These are phyloP conservation scores for Monilinia vaccinii-corymbosi DNA, from an alignment of 2,329 filamentous ascomycete species.

Conservation along the genomic window DNA sequence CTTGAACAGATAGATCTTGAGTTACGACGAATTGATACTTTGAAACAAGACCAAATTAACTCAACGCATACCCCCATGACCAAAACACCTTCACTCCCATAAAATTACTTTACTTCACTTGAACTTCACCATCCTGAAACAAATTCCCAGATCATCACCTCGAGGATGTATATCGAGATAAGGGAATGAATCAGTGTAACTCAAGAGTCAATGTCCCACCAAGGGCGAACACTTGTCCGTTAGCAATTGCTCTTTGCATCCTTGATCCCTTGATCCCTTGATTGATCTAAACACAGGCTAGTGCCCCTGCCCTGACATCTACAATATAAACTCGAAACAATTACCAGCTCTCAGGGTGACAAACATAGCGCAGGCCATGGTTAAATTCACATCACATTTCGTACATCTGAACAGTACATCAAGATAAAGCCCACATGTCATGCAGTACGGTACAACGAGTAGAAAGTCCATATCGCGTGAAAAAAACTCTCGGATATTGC, in stretches of 20 bases:
- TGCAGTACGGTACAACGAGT: neutral
- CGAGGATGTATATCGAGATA: neutral
- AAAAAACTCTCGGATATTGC: slow-evolving; percentile 10
- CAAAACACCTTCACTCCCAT: neutral
- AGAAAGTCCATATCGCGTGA: neutral
- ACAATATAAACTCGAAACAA: neutral
- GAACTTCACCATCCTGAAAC: neutral
- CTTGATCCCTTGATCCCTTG: too few species aligned
- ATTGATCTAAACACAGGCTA: neutral
- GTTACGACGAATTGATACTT: neutral
- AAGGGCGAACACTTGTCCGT: neutral
- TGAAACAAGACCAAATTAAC: neutral
- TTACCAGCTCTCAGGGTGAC: neutral
- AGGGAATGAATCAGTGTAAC: neutral
- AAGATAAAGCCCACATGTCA: neutral
- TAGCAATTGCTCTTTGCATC: neutral
- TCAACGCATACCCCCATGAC: neutral
- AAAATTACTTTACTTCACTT: neutral
- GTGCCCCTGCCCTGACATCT: neutral
- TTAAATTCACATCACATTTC: neutral
- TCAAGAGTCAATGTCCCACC: neutral
- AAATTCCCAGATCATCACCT: neutral
- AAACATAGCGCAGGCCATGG: neutral
- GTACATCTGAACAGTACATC: neutral
- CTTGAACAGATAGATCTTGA: neutral